Conservation (phyloP, 2,329 filamentous ascomycete species). For the Xylaria sp. region DNA sequence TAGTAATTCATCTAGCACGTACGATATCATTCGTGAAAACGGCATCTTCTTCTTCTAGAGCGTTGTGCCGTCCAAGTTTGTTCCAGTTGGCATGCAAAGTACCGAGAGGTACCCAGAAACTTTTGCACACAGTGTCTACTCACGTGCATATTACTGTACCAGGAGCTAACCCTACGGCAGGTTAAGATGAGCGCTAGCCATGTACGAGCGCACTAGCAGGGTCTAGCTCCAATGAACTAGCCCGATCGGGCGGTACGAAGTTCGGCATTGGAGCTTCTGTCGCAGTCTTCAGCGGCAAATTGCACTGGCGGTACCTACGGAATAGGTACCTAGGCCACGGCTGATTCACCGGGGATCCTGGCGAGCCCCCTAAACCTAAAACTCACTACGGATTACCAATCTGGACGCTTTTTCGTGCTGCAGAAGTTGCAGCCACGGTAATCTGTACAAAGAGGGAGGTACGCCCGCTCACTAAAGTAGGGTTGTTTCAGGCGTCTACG, state of each 20-base stretch:
- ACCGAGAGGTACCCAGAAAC: too few relatives aligned
- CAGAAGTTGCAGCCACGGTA: too few relatives aligned
- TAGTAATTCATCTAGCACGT: neutral
- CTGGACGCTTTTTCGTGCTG: too few relatives aligned
- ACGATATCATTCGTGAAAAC: neutral
- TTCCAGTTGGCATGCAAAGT: too few relatives aligned
- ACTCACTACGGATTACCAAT: neutral
- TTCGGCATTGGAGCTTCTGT: neutral
- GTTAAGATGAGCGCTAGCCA: neutral
- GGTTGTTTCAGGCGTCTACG: neutral
- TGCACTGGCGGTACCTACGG: neutral
- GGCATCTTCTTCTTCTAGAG: neutral
- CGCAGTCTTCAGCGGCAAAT: neutral
- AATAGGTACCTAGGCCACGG: neutral
- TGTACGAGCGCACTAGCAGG: neutral
- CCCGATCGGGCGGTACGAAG: neutral
- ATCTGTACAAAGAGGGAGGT: too few relatives aligned
- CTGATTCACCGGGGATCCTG: neutral
- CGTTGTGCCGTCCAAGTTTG: too few relatives aligned
- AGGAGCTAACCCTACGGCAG: neutral
- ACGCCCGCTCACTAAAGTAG: neutral
- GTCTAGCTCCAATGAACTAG: neutral
- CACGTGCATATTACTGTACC: neutral
- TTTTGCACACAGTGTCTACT: neutral
- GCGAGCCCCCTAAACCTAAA: neutral